Evolutionary conservation across 2,329 filamentous ascomycete species (phyloP).

Genomic region (Epichloe amarillans): DNA sequence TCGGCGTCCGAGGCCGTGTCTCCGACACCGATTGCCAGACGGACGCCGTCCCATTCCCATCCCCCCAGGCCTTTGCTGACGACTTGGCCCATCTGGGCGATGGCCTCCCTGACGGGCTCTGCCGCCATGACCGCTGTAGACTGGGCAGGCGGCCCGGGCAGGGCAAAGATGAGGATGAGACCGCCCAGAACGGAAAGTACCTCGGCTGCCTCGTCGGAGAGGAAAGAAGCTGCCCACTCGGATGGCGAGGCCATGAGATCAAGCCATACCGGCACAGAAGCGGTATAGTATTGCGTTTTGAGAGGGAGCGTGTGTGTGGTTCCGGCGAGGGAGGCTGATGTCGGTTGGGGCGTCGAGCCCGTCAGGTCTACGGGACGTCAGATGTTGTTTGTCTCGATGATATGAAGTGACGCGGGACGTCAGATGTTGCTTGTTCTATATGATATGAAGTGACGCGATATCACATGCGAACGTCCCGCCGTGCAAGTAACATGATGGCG

Average conservation of each 20-base stretch:
- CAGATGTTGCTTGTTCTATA: neutral
- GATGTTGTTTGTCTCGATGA: neutral
- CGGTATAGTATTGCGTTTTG: conserved; percentile 47
- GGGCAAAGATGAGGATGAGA: conserved; percentile 31
- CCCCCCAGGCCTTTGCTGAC: conserved; percentile 42
- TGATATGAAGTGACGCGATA: neutral
- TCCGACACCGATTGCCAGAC: conserved; percentile 44
- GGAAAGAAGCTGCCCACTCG: conserved; percentile 46
- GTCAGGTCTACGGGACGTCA: conserved; percentile 34
- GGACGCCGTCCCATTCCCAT: conserved; percentile 51
- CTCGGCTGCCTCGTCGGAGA: conserved; percentile 46
- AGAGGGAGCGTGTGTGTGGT: conserved; percentile 43
- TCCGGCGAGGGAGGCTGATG: conserved; percentile 37
- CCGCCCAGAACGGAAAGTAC: conserved; percentile 48
- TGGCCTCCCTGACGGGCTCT: conserved; percentile 21
- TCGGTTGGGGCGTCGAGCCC: conserved; percentile 27
- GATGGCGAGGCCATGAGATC: conserved; percentile 39
- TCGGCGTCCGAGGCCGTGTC: conserved; percentile 33
- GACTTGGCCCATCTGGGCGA: conserved; percentile 40
- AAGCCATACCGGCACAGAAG: conserved; percentile 52
- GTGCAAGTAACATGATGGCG: neutral
- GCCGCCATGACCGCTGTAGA: conserved; percentile 9
- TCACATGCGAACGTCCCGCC: too few species aligned
- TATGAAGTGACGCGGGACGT: neutral
- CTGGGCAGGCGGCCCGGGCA: conserved; percentile 9